A percentile compares a stretch with the other conserved stretches of the same genome.
Evolutionary conservation across 805 yeast genomes (phyloP).

Genomic region (Candida chilensis): DNA sequence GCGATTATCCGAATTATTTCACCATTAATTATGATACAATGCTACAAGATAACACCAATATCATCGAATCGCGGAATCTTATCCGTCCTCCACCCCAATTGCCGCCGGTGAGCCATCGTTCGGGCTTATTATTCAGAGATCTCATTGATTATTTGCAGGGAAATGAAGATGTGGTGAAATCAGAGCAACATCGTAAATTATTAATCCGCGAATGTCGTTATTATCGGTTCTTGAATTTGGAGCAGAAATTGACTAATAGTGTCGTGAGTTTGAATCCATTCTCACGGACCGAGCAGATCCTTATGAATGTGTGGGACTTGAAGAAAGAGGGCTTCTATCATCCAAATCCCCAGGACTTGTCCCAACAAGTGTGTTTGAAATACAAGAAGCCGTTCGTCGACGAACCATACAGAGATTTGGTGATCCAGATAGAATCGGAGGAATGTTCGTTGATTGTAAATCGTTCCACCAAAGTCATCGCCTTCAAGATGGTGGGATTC

Average conservation of each 20-base stretch:
- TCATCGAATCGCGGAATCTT: conserved; percentile 30
- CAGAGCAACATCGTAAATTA: conserved; percentile 45
- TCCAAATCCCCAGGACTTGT: conserved; percentile 9
- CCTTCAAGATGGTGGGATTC: not conserved
- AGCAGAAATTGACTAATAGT: conserved; percentile 56
- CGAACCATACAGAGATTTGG: conserved; percentile 20
- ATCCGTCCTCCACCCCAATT: conserved; percentile 71
- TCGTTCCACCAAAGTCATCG: conserved; percentile 12
- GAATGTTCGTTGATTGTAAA: conserved; percentile 4
- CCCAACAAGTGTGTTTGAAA: conserved; percentile 9
- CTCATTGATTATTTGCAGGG: conserved; percentile 51
- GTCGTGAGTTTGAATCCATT: conserved; percentile 44
- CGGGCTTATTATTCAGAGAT: conserved; percentile 44
- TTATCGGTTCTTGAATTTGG: conserved; percentile 67
- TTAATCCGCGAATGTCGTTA: conserved; percentile 66
- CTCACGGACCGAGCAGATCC: conserved; percentile 43
- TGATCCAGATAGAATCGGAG: conserved; percentile 18
- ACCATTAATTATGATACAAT: conserved; percentile 49
- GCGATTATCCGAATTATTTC: conserved; percentile 75
- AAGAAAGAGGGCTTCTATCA: conserved; percentile 22
- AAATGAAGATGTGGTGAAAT: conserved; percentile 31
- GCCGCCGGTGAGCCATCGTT: conserved; percentile 39
- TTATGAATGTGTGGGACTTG: conserved; percentile 38
- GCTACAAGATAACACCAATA: conserved; percentile 31
- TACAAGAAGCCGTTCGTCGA: conserved; percentile 23